A percentile compares a stretch with the other conserved stretches of the same genome.
Evolutionary conservation across 768 basidiomycete genomes (phyloP).

Genomic region (Boletellus sp.): DNA sequence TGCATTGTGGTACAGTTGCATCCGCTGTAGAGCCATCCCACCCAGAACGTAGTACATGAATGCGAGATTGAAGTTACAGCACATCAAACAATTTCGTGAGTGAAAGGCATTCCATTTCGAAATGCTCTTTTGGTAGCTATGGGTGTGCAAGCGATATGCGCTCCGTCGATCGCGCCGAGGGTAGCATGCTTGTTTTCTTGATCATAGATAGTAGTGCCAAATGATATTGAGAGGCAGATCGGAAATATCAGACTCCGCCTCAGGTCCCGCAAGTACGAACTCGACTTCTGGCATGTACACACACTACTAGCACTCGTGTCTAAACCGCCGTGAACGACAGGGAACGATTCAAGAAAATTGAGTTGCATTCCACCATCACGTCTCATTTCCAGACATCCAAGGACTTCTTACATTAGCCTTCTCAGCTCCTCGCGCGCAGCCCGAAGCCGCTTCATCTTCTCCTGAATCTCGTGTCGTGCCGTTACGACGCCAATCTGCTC

Average conservation of each 20-base stretch:
- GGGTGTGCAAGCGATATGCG: background rate
- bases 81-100: background rate
- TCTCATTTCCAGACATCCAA: no score
- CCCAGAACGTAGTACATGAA: background rate
- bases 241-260: no score
- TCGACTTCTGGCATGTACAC: no score
- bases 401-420: conserved; percentile 10
- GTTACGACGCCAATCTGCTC: conserved; percentile 45
- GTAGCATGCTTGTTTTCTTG: background rate
- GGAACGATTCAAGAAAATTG: no score
- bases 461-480: conserved; percentile 44
- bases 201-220: no score
- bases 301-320: no score
- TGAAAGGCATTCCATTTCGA: background rate
- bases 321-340: no score
- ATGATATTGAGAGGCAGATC: no score
- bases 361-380: no score
- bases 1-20: background rate
- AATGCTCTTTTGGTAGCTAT: no score
- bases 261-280: no score
- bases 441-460: conserved; percentile 49
- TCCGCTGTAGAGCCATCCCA: background rate
- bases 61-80: background rate
- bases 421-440: conserved; percentile 42
- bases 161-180: background rate